Evolutionary conservation across 768 basidiomycete species (phyloP), one percentile per base, ranked within the genome.

Genomic region (Gyrodon lividus): DNA sequence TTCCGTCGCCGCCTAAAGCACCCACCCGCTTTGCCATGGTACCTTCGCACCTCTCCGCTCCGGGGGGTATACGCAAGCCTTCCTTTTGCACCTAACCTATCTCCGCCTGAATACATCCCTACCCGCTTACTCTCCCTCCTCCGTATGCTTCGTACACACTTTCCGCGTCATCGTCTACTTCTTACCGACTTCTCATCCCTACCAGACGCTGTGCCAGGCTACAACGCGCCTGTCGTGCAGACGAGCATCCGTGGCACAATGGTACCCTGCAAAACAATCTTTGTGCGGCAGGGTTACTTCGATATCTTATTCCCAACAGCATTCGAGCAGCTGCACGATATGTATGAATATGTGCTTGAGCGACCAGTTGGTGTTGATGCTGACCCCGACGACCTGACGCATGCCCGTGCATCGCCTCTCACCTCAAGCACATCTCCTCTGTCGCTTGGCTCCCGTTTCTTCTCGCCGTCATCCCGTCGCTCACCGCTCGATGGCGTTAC

Each of bases 251-350:
- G 81, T 40, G 88, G 87, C 53, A 79, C 80, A 42, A 94, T 90
- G 62, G 87, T 98, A 2, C 89, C 97, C 4, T 94, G 92, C 62
- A 77, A 85, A 56, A 98, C 91, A 13, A 78, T 97, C 50, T 83
- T 96, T 60, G 97, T 99, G 52, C 86, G 85, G 60, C 96, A 89
- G 63, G 97, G 97, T 7, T 95, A 86, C 73, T 99, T 99, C 69
- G 97, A 99, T 68, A 98, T 98, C 54, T 92, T 99, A 75, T 99
- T 99, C 74, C 97, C 97, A 9, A 98, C 96, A 12, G 75, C 91
- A 65, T 98, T 98, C 57, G 81, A 80, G 46, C 79, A 77, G 19
- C 77, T 98, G 48, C 77, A 89, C 42, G 92, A 96, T 65, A 90
- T 95, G 82, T 98, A 98, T 70, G 89, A 94, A 63, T 77, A 83